Evolutionary conservation across 345 rosid species (phyloP).

Genomic region (Mallotus nudiflorus): DNA sequence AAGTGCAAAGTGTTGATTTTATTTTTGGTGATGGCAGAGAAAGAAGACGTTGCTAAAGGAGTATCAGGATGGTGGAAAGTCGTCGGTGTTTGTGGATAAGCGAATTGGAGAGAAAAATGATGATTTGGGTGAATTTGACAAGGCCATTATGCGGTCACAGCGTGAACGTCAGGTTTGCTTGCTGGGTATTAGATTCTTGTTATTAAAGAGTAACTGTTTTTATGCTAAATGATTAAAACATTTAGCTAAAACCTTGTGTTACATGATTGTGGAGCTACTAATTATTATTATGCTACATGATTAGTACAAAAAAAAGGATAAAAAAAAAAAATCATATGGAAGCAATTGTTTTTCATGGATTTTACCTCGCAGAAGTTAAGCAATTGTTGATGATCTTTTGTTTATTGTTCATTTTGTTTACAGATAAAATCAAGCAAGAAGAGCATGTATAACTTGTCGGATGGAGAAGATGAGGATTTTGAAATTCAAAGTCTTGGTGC

Average conservation of each 20-base stretch:
- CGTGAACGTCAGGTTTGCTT: conserved; percentile 76
- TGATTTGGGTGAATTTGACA: conserved; percentile 74
- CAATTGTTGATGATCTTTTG: not conserved
- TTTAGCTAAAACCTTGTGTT: too few species aligned
- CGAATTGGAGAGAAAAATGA: conserved; percentile 81
- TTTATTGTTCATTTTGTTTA: not conserved
- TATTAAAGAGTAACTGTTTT: too few species aligned
- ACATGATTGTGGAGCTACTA: too few species aligned
- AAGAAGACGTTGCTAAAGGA: conserved; percentile 79
- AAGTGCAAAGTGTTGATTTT: not conserved
- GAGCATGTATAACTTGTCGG: conserved; percentile 78
- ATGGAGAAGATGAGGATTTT: conserved; percentile 76
- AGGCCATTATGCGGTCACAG: conserved; percentile 77
- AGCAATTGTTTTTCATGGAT: not conserved
- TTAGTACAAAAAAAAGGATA: too few species aligned
- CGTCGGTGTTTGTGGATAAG: conserved; percentile 72
- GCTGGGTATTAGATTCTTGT: too few species aligned
- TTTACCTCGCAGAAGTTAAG: not conserved
- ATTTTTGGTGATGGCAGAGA: conserved; percentile 45
- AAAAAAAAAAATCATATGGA: too few species aligned
- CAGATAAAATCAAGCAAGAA: conserved; percentile 66
- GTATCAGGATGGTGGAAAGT: conserved; percentile 70
- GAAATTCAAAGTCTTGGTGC: conserved; percentile 47
- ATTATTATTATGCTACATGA: too few species aligned
- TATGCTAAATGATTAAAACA: too few species aligned